phyloP scores from a whole-genome alignment of 345 rosid species.

The Dipteronia sinensis region DNA sequence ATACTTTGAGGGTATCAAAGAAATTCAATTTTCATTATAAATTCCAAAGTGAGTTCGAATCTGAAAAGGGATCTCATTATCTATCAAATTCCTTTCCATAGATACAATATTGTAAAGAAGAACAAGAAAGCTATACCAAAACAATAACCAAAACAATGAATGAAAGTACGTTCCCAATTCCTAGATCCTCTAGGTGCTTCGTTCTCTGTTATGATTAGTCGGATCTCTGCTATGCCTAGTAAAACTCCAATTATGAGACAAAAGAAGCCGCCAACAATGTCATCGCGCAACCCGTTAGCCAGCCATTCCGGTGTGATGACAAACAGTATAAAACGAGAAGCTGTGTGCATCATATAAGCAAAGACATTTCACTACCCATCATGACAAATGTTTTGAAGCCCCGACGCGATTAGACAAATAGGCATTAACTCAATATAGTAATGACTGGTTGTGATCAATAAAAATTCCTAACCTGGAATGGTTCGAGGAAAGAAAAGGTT shows the following conservation, averaged over 20 bases:
- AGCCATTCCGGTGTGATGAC: conserved; percentile 44
- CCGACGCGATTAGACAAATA: not conserved
- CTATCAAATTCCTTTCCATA: conserved; percentile 28
- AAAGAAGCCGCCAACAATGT: conserved; percentile 39
- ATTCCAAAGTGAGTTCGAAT: conserved; percentile 5
- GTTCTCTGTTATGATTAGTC: conserved; percentile 27
- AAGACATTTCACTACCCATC: not conserved
- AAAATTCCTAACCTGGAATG: conserved; percentile 36
- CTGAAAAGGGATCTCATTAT: not conserved
- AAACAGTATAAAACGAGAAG: conserved; percentile 43
- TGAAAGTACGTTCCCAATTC: conserved; percentile 21
- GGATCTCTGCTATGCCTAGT: conserved; percentile 30
- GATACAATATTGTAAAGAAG: conserved; percentile 35
- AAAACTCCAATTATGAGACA: conserved; percentile 40
- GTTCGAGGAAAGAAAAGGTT: conserved; percentile 46
- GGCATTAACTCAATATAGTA: not conserved
- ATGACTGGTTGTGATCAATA: not conserved
- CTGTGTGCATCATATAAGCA: conserved; percentile 18
- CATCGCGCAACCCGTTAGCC: conserved; percentile 40
- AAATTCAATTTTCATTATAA: not conserved
- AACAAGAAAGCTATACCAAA: conserved; percentile 38
- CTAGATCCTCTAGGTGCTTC: conserved; percentile 28
- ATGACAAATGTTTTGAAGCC: not conserved
- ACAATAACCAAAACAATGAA: conserved; percentile 30
- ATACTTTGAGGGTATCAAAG: not conserved